Base-by-base conservation (phyloP, 805 yeast species). In the Clavispora phyllophila region DNA sequence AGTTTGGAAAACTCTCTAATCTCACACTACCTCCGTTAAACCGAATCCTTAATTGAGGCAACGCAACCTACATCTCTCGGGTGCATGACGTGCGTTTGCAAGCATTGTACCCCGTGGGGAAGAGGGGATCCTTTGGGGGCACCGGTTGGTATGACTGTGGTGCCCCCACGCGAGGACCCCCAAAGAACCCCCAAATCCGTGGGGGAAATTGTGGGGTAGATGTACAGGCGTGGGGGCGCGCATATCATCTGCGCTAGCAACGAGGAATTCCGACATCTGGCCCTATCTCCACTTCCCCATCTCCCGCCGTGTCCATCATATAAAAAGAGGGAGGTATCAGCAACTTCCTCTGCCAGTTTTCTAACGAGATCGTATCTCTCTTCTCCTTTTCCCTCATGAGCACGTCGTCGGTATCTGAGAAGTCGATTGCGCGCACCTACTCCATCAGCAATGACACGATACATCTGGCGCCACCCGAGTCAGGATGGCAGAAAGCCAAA, bases 401-500 rank as follows among this genome's bases (percentile, higher is more conserved):
- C 20, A 7, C 20, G 3, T 29, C 33, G 2, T 29, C 33, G 6
- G 12, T 29, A 17, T 29, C 33, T 9, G 33, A 29, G 10, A 29
- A 29, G 33, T 29, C 33, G 20, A 13, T 29, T 9, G 19, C 33
- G 20, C 20, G 15, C n/a, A n/a, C 20, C 9, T 15, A 29, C 20
- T 15, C 33, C 17, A 27, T 27, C 15, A 27, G 17, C 20, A 15
- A 17, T 9, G 20, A 9, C 19, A 29, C 33, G 7, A 15, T 29
- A 20, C 12, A 3, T 15, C 3, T 17, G 33, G n/a, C 24, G 1
- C 17, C 13, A 4, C 18, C 26, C 23, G 44, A 44, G 33, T 32
- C 45, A 26, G 40, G 37, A 19, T 29, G 45, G 22, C 43, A 36
- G 29, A 43, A 40, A 27, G 28, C 43, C 17, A 51, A 47, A 29